Percentiles rank a stretch among this genome's conserved stretches.
These are phyloP conservation scores for Elaeagnus macrophylla DNA, from an alignment of 306 rosid species.

Conservation along the genomic window DNA sequence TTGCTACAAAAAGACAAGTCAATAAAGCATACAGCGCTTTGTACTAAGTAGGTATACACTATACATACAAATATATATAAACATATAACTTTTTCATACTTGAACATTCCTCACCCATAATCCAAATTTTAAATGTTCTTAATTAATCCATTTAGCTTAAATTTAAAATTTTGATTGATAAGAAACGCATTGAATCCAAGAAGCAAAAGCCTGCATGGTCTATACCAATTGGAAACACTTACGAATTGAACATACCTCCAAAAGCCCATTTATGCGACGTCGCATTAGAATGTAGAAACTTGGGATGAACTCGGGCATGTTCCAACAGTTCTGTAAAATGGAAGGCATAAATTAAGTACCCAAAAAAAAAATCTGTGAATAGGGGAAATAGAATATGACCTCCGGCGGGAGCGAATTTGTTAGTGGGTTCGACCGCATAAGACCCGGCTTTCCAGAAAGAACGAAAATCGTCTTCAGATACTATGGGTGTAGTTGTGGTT, in stretches of 20 bases:
- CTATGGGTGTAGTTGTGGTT: not conserved
- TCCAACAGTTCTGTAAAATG: slow-evolving; percentile 49
- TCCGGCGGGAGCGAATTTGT: not conserved
- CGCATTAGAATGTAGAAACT: slow-evolving; percentile 96
- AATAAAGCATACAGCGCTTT: not conserved
- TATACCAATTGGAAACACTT: not conserved
- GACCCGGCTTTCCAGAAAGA: not conserved
- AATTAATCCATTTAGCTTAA: no score
- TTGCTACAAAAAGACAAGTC: slow-evolving; percentile 41
- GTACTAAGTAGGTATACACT: not conserved
- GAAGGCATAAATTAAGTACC: not conserved
- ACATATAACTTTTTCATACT: not conserved
- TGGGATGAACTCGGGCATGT: slow-evolving; percentile 92
- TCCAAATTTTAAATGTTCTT: no score
- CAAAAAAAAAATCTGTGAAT: not conserved
- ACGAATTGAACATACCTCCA: slow-evolving; percentile 46
- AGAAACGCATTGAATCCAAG: not conserved
- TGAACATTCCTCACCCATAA: no score
- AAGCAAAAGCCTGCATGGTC: no score
- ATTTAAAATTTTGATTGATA: no score
- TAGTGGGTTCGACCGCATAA: not conserved
- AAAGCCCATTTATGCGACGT: slow-evolving; percentile 98
- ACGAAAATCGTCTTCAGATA: not conserved
- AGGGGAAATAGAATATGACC: not conserved
- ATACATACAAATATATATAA: not conserved